A percentile compares a stretch with the other conserved stretches of the same genome.
phyloP scores from a whole-genome alignment of 768 basidiomycete genomes.

The Mycena rebaudengoi region DNA sequence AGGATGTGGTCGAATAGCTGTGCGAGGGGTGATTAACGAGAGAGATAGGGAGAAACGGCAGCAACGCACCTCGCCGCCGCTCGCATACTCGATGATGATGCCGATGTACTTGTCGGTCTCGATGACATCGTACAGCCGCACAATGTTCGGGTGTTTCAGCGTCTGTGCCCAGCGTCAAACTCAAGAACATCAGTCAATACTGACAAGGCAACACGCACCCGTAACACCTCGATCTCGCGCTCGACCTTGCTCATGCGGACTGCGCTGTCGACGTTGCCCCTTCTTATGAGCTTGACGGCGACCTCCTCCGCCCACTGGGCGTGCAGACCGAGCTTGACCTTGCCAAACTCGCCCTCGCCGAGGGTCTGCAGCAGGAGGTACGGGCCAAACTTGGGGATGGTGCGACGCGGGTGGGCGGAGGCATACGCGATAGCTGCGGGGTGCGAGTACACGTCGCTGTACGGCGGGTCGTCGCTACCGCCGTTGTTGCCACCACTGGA shows the following conservation, averaged over 20 bases:
- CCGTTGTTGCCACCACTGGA: too few relatives aligned
- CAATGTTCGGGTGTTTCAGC: conserved; percentile 97
- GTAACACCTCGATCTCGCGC: conserved; percentile 95
- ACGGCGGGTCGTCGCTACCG: conserved; percentile 48
- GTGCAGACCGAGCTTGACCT: conserved; percentile 98
- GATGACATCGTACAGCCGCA: conserved; percentile 97
- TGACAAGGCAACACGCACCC: conserved; percentile 61
- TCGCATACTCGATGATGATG: conserved; percentile 98
- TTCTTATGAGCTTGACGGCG: conserved; percentile 96
- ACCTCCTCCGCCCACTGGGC: conserved; percentile 95
- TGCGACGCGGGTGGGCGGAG: conserved; percentile 83
- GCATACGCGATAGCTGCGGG: conserved; percentile 87
- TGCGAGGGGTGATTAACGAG: too few relatives aligned
- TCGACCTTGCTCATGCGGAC: conserved; percentile 95
- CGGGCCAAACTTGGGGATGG: conserved; percentile 93
- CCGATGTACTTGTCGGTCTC: conserved; percentile 99
- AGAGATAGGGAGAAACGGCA: too few relatives aligned
- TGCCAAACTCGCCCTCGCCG: conserved; percentile 98
- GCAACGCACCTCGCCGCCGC: conserved; percentile 99
- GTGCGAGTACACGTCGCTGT: conserved; percentile 83
- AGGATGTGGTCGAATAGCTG: conserved; percentile 98
- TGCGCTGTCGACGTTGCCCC: conserved; percentile 88
- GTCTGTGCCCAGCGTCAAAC: too few relatives aligned
- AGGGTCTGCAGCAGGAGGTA: conserved; percentile 95
- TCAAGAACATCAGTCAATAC: too few relatives aligned